Percentiles rank a stretch among this genome's conserved stretches.
Evolutionary conservation across 768 basidiomycete species (phyloP).

Genomic region (Lentinula aciculospora): DNA sequence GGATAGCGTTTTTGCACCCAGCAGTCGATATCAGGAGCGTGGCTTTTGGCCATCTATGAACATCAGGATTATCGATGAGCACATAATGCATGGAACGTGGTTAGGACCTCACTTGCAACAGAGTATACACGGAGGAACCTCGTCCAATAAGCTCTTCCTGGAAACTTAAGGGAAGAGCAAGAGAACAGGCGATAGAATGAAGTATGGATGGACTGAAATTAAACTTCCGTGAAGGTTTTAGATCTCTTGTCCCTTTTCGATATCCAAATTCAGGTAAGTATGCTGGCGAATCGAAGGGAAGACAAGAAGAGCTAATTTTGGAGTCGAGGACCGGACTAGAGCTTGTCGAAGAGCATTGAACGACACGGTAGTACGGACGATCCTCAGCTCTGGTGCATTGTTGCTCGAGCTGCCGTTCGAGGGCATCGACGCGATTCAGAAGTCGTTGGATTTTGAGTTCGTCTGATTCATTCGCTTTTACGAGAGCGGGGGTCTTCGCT

Average conservation of each 20-base stretch:
- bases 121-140: slow-evolving; percentile 13
- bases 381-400: too few relatives aligned
- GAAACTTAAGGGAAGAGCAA: slow-evolving; percentile 2
- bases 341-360: too few relatives aligned
- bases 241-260: slow-evolving; percentile 39
- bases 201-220: background rate
- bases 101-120: slow-evolving; percentile 31
- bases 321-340: too few relatives aligned
- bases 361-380: too few relatives aligned
- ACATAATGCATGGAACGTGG: slow-evolving; percentile 32
- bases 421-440: slow-evolving; percentile 6
- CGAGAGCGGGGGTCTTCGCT: slow-evolving; percentile 14
- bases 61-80: background rate
- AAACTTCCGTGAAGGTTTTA: too few relatives aligned
- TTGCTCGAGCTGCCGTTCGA: slow-evolving; percentile 11
- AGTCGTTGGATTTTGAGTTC: background rate
- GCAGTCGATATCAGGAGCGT: background rate
- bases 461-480: background rate
- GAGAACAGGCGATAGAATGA: background rate
- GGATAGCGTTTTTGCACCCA: background rate
- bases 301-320: too few relatives aligned
- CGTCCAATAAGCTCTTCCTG: background rate
- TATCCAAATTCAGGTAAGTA: too few relatives aligned
- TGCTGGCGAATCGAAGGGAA: too few relatives aligned
- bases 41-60: background rate